Conservation (phyloP, 805 yeast species). For the Nakazawaea populi region DNA sequence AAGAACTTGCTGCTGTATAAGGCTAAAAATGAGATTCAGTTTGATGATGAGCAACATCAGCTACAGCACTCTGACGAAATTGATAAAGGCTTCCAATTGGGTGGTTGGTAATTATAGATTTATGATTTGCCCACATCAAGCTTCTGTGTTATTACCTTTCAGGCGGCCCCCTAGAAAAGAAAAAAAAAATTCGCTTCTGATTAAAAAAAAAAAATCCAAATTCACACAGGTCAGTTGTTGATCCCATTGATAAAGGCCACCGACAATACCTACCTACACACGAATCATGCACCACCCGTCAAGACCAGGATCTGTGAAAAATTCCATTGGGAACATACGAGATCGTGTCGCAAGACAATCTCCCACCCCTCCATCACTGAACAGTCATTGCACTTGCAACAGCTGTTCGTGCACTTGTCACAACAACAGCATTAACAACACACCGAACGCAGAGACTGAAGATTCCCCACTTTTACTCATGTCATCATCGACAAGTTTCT, state of each 20-base stretch:
- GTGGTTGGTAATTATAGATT: slow-evolving; percentile 5
- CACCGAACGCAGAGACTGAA: too few species aligned
- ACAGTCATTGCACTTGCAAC: background rate
- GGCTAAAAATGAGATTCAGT: background rate
- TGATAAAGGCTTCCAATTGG: slow-evolving; percentile 7
- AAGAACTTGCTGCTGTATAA: background rate
- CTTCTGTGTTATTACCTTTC: too few species aligned
- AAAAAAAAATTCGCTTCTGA: too few species aligned
- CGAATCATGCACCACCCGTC: background rate
- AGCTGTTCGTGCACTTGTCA: background rate
- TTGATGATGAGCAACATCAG: background rate
- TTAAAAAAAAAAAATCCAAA: too few species aligned
- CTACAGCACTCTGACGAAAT: background rate
- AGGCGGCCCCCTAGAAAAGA: too few species aligned
- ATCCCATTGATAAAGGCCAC: too few species aligned
- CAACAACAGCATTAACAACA: background rate
- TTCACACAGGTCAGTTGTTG: too few species aligned
- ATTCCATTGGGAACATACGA: background rate
- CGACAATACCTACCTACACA: too few species aligned
- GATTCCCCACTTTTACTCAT: background rate
- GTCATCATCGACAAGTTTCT: background rate
- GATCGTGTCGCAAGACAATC: background rate
- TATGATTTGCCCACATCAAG: background rate
- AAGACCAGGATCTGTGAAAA: background rate
- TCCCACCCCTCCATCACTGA: background rate